Evolutionary conservation across 83 land plant genomes (phyloP).

Genomic region (Picea abies): DNA sequence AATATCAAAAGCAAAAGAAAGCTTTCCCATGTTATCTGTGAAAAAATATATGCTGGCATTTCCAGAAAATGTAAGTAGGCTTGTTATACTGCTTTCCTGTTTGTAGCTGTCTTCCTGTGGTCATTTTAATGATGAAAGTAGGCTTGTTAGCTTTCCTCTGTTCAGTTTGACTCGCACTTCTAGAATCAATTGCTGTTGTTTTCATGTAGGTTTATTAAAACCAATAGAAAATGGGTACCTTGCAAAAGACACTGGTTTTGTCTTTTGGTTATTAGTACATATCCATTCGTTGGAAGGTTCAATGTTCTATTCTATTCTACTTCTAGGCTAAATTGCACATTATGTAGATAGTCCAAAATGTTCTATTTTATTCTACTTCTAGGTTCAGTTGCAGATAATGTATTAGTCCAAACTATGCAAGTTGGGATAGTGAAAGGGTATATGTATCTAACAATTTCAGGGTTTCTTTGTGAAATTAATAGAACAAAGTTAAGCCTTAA

Average conservation of each 20-base stretch:
- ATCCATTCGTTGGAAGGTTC: too few species aligned
- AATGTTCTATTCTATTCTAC: too few species aligned
- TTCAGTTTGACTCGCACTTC: too few species aligned
- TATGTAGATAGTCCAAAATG: background rate
- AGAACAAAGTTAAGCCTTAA: background rate
- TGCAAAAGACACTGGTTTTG: background rate
- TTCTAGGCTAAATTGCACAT: background rate
- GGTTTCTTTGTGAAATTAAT: background rate
- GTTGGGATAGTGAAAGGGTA: background rate
- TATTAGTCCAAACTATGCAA: background rate
- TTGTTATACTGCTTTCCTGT: background rate
- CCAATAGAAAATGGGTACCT: background rate
- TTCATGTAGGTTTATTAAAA: background rate
- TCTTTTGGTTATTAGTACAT: too few species aligned
- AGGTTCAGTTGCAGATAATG: background rate
- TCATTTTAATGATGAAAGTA: too few species aligned
- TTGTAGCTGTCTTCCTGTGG: background rate
- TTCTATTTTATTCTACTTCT: background rate
- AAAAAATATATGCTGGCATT: slow-evolving; percentile 40
- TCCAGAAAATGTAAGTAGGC: slow-evolving; percentile 68
- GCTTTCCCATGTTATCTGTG: slow-evolving; percentile 19
- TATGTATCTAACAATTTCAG: background rate
- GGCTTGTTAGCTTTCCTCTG: too few species aligned
- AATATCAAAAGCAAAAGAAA: background rate
- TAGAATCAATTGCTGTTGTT: too few species aligned